phyloP scores from a whole-genome alignment of 192 early-diverging fungal genomes.

The Dissophora globulifera region DNA sequence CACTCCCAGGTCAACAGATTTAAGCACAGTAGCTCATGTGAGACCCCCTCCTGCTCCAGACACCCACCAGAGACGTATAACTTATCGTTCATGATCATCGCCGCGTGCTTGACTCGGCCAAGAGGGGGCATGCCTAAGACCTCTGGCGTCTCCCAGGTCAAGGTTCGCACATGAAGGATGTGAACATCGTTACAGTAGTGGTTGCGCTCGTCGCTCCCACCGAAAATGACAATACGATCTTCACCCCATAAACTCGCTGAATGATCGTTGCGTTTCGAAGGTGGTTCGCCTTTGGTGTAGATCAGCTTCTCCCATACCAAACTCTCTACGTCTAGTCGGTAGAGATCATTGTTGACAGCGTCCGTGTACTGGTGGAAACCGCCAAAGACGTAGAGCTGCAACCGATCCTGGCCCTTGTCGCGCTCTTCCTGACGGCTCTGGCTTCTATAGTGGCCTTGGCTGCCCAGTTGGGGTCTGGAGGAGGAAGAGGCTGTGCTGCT shows the following conservation, averaged over 20 bases:
- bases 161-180: constrained; percentile 66
- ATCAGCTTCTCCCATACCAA: constrained; percentile 64
- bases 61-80: constrained; percentile 72
- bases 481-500: constrained; percentile 4
- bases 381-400: constrained; percentile 65
- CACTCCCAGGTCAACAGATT: constrained; percentile 69
- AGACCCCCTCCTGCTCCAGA: constrained; percentile 43
- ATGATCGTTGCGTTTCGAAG: constrained; percentile 71
- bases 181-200: constrained; percentile 66
- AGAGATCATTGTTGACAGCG: constrained; percentile 74
- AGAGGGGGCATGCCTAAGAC: constrained; percentile 59
- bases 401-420: constrained; percentile 20
- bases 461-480: constrained; percentile 11
- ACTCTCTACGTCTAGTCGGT: constrained; percentile 58
- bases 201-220: constrained; percentile 68
- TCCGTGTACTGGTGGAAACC: constrained; percentile 75
- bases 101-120: constrained; percentile 68
- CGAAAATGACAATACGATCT: constrained; percentile 71
- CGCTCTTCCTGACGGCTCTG: constrained; percentile 29
- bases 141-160: constrained; percentile 70
- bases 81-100: constrained; percentile 68
- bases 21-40: constrained; percentile 51
- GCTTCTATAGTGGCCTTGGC: constrained; percentile 21
- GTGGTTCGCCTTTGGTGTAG: constrained; percentile 61
- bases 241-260: constrained; percentile 67